phyloP scores from a whole-genome alignment of 192 early-diverging fungal species.

The Coemansia sp. region DNA sequence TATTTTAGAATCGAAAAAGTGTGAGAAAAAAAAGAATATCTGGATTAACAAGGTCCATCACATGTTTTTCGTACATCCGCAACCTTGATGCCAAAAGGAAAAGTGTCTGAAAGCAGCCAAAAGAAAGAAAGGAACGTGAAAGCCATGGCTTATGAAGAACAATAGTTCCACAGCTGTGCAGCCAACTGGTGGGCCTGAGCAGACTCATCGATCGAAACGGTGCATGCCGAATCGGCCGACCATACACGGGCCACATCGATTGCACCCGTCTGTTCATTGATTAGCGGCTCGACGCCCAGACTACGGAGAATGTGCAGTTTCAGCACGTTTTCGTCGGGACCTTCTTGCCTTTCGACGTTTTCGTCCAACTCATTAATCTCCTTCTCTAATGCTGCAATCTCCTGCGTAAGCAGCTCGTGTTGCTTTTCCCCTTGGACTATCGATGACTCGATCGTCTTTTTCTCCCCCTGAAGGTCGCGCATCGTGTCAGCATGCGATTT shows the following conservation, averaged over 20 bases:
- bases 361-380: slow-evolving; percentile 18
- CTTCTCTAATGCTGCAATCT: slow-evolving; percentile 24
- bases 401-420: slow-evolving; percentile 9
- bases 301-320: slow-evolving; percentile 37
- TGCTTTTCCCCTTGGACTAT: slow-evolving; percentile 16
- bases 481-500: slow-evolving; percentile 46
- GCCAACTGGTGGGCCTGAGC: slow-evolving; percentile 35
- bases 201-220: slow-evolving; percentile 13
- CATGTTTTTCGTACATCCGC: background rate
- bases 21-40: background rate
- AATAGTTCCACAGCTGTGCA: slow-evolving; percentile 47
- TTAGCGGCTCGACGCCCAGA: slow-evolving; percentile 43
- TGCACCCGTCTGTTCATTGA: slow-evolving; percentile 10
- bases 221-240: slow-evolving; percentile 17
- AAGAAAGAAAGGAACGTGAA: background rate
- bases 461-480: slow-evolving; percentile 33
- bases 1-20: background rate
- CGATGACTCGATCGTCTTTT: slow-evolving; percentile 11
- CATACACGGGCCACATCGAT: slow-evolving; percentile 23
- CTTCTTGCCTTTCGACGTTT: slow-evolving; percentile 19
- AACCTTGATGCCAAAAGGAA: background rate
- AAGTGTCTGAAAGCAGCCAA: background rate
- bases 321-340: slow-evolving; percentile 28
- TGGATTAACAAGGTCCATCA: background rate
- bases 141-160: slow-evolving; percentile 8